These are phyloP conservation scores for Pezizomycotina sp. DNA, from an alignment of 2,329 filamentous ascomycete genomes.

Conservation along the genomic window DNA sequence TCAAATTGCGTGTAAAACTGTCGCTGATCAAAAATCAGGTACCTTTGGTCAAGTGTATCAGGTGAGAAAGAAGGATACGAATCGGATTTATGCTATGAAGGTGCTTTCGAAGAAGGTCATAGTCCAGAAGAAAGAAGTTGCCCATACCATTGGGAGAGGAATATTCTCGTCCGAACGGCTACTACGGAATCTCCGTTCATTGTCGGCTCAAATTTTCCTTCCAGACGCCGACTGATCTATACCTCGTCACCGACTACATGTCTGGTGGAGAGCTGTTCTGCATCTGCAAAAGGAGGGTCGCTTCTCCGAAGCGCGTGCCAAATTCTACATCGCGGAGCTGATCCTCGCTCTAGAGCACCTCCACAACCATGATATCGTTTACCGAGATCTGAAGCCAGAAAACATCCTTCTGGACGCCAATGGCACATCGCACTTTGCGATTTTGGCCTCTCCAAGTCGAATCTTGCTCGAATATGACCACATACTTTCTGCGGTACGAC, in stretches of 20 bases:
- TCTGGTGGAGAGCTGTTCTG: slow-evolving; percentile 96
- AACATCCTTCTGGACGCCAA: slow-evolving; percentile 95
- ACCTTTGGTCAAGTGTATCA: slow-evolving; percentile 98
- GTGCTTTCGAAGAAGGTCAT: slow-evolving; percentile 99
- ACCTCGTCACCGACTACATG: slow-evolving; percentile 99
- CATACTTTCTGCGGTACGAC: slow-evolving; percentile 95
- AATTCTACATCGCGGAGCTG: slow-evolving; percentile 97
- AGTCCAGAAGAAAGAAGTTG: slow-evolving; percentile 98
- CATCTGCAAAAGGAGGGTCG: slow-evolving; percentile 93
- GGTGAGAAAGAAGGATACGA: slow-evolving; percentile 90
- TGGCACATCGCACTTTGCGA: slow-evolving; percentile 96
- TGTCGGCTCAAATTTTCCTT: slow-evolving; percentile 97
- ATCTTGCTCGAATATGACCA: slow-evolving; percentile 90
- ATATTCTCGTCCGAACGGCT: slow-evolving; percentile 90
- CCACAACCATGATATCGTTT: slow-evolving; percentile 93
- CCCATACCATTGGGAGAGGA: slow-evolving; percentile 94
- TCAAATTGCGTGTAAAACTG: background rate
- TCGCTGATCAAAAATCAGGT: slow-evolving; percentile 29
- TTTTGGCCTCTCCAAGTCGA: slow-evolving; percentile 93
- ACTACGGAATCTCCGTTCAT: slow-evolving; percentile 95
- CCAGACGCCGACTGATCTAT: slow-evolving; percentile 89
- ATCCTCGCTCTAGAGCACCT: slow-evolving; percentile 90
- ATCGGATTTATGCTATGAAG: slow-evolving; percentile 97
- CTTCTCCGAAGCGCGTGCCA: slow-evolving; percentile 84
- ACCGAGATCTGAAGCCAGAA: slow-evolving; percentile 91